Conservation (phyloP, 2,329 filamentous ascomycete genomes). For the Davidsoniella australis region DNA sequence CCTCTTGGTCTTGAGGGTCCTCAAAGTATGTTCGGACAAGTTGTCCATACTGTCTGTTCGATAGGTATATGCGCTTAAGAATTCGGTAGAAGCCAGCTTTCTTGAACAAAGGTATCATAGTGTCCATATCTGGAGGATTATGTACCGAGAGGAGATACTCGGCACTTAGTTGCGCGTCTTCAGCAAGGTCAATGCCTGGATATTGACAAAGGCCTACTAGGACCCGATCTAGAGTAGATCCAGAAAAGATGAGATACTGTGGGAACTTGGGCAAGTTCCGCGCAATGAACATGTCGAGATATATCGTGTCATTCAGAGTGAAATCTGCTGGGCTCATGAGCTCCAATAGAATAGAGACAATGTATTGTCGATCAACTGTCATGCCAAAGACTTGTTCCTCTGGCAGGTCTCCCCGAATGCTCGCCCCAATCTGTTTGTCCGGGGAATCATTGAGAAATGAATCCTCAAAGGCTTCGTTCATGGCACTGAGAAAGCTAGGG, state of each 20-base stretch:
- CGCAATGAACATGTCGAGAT: slow-evolving; percentile 96
- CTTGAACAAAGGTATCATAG: slow-evolving; percentile 60
- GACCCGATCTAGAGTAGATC: slow-evolving; percentile 66
- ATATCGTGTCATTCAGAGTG: slow-evolving; percentile 66
- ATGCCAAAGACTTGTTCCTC: slow-evolving; percentile 51
- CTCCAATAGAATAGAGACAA: slow-evolving; percentile 78
- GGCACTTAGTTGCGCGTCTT: slow-evolving; percentile 91
- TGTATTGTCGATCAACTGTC: slow-evolving; percentile 78
- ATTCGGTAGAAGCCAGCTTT: slow-evolving; percentile 78
- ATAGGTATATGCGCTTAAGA: slow-evolving; percentile 71
- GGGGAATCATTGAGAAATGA: slow-evolving; percentile 71
- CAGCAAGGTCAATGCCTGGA: slow-evolving; percentile 60
- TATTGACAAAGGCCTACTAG: slow-evolving; percentile 72
- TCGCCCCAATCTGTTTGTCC: slow-evolving; percentile 41
- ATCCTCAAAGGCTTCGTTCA: slow-evolving; percentile 97
- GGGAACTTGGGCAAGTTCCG: slow-evolving; percentile 92
- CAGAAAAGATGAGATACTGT: slow-evolving; percentile 82
- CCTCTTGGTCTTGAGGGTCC: slow-evolving; percentile 58
- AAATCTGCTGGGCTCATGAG: slow-evolving; percentile 72
- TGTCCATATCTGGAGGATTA: slow-evolving; percentile 65
- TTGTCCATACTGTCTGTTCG: slow-evolving; percentile 62
- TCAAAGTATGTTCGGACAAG: slow-evolving; percentile 72
- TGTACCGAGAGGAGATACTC: slow-evolving; percentile 92
- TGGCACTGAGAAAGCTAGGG: slow-evolving; percentile 78
- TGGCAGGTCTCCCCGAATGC: slow-evolving; percentile 31